Conservation (phyloP, 2,329 filamentous ascomycete genomes). For the Parastagonospora nodorum region DNA sequence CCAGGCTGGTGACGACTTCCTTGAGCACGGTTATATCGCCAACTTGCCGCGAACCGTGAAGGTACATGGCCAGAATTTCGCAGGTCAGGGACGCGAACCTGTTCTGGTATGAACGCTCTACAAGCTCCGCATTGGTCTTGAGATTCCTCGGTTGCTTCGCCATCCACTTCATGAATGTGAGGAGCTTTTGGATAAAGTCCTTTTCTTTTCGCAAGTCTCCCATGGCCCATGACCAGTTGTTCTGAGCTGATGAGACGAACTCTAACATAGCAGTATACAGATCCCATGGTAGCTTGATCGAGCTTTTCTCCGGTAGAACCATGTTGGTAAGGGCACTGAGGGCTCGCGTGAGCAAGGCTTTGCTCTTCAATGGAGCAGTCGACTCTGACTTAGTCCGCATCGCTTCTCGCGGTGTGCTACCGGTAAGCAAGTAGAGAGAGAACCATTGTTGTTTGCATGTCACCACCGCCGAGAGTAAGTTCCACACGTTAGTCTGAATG, state of each 20-base stretch:
- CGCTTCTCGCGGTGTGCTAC: constrained; percentile 78
- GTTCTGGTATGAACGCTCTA: constrained; percentile 48
- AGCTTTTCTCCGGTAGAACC: constrained; percentile 63
- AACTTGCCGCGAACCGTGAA: constrained; percentile 82
- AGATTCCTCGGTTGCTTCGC: constrained; percentile 29
- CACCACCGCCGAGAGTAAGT: constrained; percentile 82
- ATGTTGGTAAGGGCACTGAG: constrained; percentile 72
- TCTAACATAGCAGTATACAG: constrained; percentile 78
- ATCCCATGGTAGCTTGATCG: constrained; percentile 23
- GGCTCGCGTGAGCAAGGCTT: constrained; percentile 75
- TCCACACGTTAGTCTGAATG: constrained; percentile 76
- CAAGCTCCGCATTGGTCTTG: constrained; percentile 26
- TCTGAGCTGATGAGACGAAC: constrained; percentile 86
- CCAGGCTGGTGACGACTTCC: constrained; percentile 73
- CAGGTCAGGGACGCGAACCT: constrained; percentile 78
- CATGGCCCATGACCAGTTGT: constrained; percentile 95
- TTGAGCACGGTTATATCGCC: constrained; percentile 71
- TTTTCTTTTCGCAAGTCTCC: constrained; percentile 76
- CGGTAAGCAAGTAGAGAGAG: constrained; percentile 88
- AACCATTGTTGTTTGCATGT: constrained; percentile 95
- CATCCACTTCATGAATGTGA: constrained; percentile 66
- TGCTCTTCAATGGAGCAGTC: constrained; percentile 48
- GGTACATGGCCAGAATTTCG: constrained; percentile 87
- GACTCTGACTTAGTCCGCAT: constrained; percentile 61
- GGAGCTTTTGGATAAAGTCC: constrained; percentile 72